These are phyloP conservation scores for Echinochloa phyllopogon DNA, from an alignment of 176 grass and related monocot genomes.

Conservation along the genomic window DNA sequence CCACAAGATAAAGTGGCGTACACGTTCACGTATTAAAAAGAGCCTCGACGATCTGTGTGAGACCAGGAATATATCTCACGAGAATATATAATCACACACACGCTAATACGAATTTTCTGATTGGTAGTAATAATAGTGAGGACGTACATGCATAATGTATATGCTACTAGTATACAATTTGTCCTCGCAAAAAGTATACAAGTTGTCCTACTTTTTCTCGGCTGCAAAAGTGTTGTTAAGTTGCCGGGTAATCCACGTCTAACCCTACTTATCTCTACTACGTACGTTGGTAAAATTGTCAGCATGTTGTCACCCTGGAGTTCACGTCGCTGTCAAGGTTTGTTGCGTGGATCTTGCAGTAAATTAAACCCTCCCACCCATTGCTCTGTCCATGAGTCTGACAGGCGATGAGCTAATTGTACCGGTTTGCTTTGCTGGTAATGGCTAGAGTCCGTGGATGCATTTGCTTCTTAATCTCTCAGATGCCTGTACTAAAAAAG, in stretches of 20 bases:
- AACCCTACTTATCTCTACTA: not conserved
- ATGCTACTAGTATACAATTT: too few relatives aligned
- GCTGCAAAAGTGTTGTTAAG: not conserved
- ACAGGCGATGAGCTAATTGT: not conserved
- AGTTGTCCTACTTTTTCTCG: not conserved
- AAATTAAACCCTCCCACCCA: not conserved
- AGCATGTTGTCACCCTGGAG: constrained; percentile 11
- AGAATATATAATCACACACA: not conserved
- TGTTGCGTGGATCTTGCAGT: not conserved
- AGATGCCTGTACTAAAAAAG: not conserved
- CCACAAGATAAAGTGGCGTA: constrained; percentile 9
- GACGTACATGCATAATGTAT: too few relatives aligned
- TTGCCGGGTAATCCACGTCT: constrained; percentile 24
- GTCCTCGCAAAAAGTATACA: not conserved
- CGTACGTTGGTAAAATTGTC: constrained; percentile 46
- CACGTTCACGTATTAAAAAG: not conserved
- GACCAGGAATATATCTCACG: not conserved
- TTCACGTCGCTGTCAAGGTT: not conserved
- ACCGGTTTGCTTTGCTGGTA: not conserved
- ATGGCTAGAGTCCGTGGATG: not conserved
- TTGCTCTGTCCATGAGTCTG: not conserved
- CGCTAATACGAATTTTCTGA: not conserved
- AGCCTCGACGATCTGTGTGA: not conserved
- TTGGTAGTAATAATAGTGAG: not conserved
- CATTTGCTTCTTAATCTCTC: not conserved